Conservation (phyloP, 805 yeast genomes). For the Candida pseudoglaebosa region DNA sequence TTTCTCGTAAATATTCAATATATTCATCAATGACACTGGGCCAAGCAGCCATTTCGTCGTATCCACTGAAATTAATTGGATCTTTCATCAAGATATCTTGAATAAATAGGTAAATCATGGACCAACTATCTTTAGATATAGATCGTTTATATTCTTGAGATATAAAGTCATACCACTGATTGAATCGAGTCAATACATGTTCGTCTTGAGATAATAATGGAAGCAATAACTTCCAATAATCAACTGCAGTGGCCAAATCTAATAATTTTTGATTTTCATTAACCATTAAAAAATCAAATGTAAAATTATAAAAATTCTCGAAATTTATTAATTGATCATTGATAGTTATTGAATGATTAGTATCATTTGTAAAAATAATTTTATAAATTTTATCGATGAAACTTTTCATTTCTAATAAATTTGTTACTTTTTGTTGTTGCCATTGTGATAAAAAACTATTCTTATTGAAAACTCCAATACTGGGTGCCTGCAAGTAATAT, state of each 20-base stretch:
- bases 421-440: conserved; percentile 32
- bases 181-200: conserved; percentile 25
- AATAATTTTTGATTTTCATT: conserved; percentile 52
- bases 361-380: conserved; percentile 6
- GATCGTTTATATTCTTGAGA: conserved; percentile 37
- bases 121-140: conserved; percentile 78
- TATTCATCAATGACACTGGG: conserved; percentile 85
- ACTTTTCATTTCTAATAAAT: conserved; percentile 45
- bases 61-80: conserved; percentile 45
- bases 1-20: conserved; percentile 51
- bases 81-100: conserved; percentile 45
- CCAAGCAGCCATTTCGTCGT: conserved; percentile 87
- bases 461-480: conserved; percentile 56
- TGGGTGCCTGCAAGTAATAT: conserved; percentile 60
- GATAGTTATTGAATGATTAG: conserved; percentile 5
- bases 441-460: conserved; percentile 56
- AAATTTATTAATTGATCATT: conserved; percentile 33
- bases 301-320: conserved; percentile 60
- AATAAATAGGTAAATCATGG: conserved; percentile 70
- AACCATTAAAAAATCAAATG: conserved; percentile 65
- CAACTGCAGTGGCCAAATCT: conserved; percentile 57
- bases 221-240: conserved; percentile 75
- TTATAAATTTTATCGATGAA: conserved; percentile 15
- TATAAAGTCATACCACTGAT: conserved; percentile 60
- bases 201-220: conserved; percentile 9